These are phyloP conservation scores for Phoma sp. DNA, from an alignment of 2,329 filamentous ascomycete genomes.

Conservation along the genomic window DNA sequence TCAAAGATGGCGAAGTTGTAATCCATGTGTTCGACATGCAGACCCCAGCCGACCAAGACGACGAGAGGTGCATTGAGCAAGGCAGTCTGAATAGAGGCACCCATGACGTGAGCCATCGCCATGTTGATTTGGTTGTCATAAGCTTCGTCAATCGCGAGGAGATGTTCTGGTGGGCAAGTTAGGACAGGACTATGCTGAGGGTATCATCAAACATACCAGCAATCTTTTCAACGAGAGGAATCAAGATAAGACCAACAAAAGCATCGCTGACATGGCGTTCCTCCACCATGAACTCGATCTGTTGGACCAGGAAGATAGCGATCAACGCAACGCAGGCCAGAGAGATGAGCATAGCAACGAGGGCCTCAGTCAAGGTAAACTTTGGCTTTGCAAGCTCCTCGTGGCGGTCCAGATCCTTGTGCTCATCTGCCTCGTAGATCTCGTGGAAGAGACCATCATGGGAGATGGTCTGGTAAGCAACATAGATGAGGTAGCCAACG, in stretches of 20 bases:
- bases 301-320: conserved; percentile 74
- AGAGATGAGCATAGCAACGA: conserved; percentile 69
- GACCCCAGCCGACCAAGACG: conserved; percentile 83
- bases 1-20: conserved; percentile 90
- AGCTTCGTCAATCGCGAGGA: conserved; percentile 84
- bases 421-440: conserved; percentile 75
- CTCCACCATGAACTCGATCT: conserved; percentile 70
- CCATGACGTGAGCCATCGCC: conserved; percentile 83
- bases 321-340: conserved; percentile 76
- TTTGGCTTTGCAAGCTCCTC: conserved; percentile 69
- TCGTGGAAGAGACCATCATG: conserved; percentile 80
- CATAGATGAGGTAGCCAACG: conserved; percentile 65
- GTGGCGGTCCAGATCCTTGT: conserved; percentile 68
- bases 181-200: background rate
- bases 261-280: conserved; percentile 57
- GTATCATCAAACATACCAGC: conserved; percentile 54
- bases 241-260: conserved; percentile 75
- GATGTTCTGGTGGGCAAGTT: conserved; percentile 65
- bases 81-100: conserved; percentile 87
- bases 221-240: conserved; percentile 84
- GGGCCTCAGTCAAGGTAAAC: conserved; percentile 76
- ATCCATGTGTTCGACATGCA: conserved; percentile 70
- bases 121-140: conserved; percentile 86
- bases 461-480: conserved; percentile 77
- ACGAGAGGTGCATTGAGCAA: conserved; percentile 86